Evolutionary conservation across 2,329 filamentous ascomycete species (phyloP).

Genomic region (Phoma sp.): DNA sequence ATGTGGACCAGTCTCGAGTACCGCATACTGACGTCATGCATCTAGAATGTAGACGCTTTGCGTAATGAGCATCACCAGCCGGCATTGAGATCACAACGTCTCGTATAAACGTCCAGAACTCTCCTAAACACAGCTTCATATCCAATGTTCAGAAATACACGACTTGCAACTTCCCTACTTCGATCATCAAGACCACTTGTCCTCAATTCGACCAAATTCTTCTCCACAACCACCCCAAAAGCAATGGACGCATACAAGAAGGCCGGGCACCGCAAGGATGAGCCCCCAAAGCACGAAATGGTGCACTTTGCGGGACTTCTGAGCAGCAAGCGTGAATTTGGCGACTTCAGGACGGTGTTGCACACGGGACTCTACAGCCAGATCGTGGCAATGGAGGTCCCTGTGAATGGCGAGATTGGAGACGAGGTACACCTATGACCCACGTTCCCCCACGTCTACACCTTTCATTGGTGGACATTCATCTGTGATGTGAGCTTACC

Average conservation of each 20-base stretch:
- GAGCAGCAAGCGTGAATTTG: slow-evolving; percentile 60
- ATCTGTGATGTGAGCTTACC: not conserved
- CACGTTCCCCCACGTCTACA: not conserved
- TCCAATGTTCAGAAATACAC: slow-evolving; percentile 10
- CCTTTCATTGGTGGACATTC: not conserved
- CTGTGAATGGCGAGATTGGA: slow-evolving; percentile 68
- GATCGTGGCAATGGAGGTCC: slow-evolving; percentile 69
- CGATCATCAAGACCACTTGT: slow-evolving; percentile 3
- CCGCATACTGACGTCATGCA: slow-evolving; percentile 17
- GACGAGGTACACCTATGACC: slow-evolving; percentile 58
- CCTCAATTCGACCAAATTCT: not conserved
- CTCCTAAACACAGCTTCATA: not conserved
- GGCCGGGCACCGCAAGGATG: slow-evolving; percentile 34
- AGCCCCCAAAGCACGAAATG: slow-evolving; percentile 56
- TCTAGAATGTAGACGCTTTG: slow-evolving; percentile 1
- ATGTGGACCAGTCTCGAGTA: not conserved
- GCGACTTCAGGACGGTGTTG: slow-evolving; percentile 66
- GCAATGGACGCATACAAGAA: slow-evolving; percentile 33
- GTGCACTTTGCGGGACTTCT: slow-evolving; percentile 65
- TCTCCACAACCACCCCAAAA: slow-evolving; percentile 11
- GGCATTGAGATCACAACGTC: not conserved
- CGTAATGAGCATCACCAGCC: slow-evolving; percentile 5
- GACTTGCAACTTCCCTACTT: slow-evolving; percentile 2
- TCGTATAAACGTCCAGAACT: not conserved
- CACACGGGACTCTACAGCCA: slow-evolving; percentile 68